Conservation (phyloP, 1,284 basidiomycete genomes). For the Microbotryum scabiosae region DNA sequence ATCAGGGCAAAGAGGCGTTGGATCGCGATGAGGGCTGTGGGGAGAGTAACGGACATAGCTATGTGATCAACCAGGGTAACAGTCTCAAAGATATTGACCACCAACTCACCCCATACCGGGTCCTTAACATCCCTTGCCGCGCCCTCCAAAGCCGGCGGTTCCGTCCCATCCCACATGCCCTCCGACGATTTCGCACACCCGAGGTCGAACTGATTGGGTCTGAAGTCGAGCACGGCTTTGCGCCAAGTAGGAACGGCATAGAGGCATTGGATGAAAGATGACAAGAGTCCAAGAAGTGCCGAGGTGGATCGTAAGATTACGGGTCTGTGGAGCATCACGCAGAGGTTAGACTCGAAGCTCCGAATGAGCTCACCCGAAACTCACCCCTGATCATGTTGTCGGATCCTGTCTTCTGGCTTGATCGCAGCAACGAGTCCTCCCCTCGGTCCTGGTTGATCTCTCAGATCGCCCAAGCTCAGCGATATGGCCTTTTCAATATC, state of each 20-base stretch:
- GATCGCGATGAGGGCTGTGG: slow-evolving; percentile 14
- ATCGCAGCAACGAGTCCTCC: slow-evolving; percentile 2
- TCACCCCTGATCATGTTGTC: slow-evolving; percentile 2
- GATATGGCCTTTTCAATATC: slow-evolving; percentile 18
- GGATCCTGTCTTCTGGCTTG: slow-evolving; percentile 9
- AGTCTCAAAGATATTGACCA: neutral
- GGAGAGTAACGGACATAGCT: no score
- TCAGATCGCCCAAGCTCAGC: slow-evolving; percentile 11
- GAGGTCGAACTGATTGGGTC: neutral
- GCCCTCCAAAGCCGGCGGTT: neutral
- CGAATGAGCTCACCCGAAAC: neutral
- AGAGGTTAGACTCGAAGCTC: no score
- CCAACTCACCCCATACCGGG: neutral
- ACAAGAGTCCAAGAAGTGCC: slow-evolving; percentile 6
- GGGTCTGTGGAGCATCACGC: neutral
- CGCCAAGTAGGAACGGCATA: slow-evolving; percentile 21
- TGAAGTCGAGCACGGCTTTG: slow-evolving; percentile 14
- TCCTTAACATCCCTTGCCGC: neutral
- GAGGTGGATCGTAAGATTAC: slow-evolving; percentile 15
- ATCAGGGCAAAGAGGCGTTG: slow-evolving; percentile 27
- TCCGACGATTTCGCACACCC: neutral
- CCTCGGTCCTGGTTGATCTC: slow-evolving; percentile 1
- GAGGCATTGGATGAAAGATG: slow-evolving; percentile 22
- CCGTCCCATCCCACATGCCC: neutral
- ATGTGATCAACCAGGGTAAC: neutral